These are phyloP conservation scores for Chytridiales sp. DNA, from an alignment of 371 early-diverging fungal genomes.

Conservation along the genomic window DNA sequence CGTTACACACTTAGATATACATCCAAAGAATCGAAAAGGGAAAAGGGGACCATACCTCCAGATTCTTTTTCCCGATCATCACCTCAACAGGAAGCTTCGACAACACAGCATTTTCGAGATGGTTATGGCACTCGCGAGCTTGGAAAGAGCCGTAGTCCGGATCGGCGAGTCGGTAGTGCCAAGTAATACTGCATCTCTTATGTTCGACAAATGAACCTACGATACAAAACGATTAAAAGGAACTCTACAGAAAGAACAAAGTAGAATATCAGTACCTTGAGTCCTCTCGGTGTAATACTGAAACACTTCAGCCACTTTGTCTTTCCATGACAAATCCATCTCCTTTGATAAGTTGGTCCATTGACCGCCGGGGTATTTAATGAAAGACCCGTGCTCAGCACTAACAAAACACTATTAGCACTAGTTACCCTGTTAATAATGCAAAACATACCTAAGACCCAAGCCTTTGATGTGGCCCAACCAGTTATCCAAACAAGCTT, in stretches of 20 bases:
- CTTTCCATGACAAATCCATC: slow-evolving; percentile 84
- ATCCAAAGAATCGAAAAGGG: slow-evolving; percentile 67
- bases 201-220: slow-evolving; percentile 76
- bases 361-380: slow-evolving; percentile 62
- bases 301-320: slow-evolving; percentile 81
- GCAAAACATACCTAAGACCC: slow-evolving; percentile 66
- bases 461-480: slow-evolving; percentile 74
- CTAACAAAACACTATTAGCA: not conserved
- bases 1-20: slow-evolving; percentile 34
- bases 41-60: slow-evolving; percentile 75
- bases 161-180: slow-evolving; percentile 91
- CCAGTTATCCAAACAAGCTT: slow-evolving; percentile 72
- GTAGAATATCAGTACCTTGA: slow-evolving; percentile 50
- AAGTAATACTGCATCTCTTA: slow-evolving; percentile 78
- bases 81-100: slow-evolving; percentile 93
- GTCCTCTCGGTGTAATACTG: slow-evolving; percentile 89
- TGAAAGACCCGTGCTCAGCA: slow-evolving; percentile 78
- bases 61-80: slow-evolving; percentile 92
- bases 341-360: slow-evolving; percentile 81
- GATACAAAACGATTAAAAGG: not conserved
- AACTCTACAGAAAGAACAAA: not conserved
- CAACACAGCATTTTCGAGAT: slow-evolving; percentile 80
- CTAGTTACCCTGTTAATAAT: not conserved
- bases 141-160: slow-evolving; percentile 78
- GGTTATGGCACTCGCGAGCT: slow-evolving; percentile 90